Evolutionary conservation across 768 basidiomycete species (phyloP).

Genomic region (Auricularia auricula-judae): DNA sequence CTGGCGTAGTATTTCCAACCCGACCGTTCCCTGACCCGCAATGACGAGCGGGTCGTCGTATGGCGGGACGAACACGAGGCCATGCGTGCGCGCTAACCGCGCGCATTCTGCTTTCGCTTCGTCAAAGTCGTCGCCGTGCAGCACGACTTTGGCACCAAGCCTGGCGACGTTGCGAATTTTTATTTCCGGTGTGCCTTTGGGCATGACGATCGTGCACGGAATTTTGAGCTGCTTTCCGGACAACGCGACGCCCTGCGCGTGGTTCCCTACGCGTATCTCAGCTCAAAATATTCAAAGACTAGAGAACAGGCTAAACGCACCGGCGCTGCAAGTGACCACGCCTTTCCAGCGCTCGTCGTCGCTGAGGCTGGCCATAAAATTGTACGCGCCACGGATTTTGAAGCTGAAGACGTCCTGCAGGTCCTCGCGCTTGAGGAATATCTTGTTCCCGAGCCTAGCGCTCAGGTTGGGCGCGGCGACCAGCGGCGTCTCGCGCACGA

Average conservation of each 20-base stretch:
- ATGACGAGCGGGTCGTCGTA: constrained; percentile 97
- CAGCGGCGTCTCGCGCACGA: constrained; percentile 82
- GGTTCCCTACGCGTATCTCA: constrained; percentile 58
- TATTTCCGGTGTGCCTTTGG: constrained; percentile 86
- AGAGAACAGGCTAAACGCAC: constrained; percentile 42
- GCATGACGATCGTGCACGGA: constrained; percentile 99
- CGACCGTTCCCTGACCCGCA: constrained; percentile 93
- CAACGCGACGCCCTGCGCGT: constrained; percentile 95
- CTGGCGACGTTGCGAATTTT: constrained; percentile 94
- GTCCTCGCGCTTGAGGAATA: constrained; percentile 96
- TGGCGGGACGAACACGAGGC: constrained; percentile 86
- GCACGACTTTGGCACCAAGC: constrained; percentile 86
- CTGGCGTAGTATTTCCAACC: constrained; percentile 92
- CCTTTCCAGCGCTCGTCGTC: constrained; percentile 95
- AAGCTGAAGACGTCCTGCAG: constrained; percentile 97
- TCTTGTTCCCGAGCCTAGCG: constrained; percentile 77
- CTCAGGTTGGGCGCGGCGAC: constrained; percentile 81
- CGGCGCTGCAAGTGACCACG: constrained; percentile 95
- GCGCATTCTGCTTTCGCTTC: constrained; percentile 93
- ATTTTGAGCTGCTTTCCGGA: constrained; percentile 81
- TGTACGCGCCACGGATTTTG: constrained; percentile 97
- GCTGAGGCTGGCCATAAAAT: constrained; percentile 85
- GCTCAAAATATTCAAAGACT: constrained; percentile 1
- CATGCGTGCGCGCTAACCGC: constrained; percentile 63
- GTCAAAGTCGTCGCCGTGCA: constrained; percentile 89